These are phyloP conservation scores for Entomortierella parvispora DNA, from an alignment of 192 early-diverging fungal genomes.

Conservation along the genomic window DNA sequence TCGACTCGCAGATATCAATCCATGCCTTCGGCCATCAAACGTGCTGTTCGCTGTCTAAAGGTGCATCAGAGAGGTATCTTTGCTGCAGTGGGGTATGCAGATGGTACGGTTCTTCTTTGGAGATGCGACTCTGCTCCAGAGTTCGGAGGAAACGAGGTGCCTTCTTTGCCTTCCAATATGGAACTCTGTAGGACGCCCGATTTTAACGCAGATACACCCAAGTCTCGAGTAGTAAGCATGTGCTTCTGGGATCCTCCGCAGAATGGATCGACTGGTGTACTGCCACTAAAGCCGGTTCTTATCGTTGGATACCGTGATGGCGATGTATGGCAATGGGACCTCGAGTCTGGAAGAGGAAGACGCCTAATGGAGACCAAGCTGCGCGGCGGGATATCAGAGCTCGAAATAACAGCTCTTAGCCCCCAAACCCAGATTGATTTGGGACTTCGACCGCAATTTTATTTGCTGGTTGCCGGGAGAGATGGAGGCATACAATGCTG, in stretches of 20 bases:
- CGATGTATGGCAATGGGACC: conserved; percentile 40
- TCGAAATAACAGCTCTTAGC: conserved; percentile 10
- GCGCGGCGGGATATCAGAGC: conserved; percentile 38
- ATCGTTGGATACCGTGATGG: conserved; percentile 46
- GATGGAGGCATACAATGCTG: conserved; percentile 46
- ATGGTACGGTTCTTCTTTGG: conserved; percentile 29
- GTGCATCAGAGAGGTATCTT: conserved; percentile 19
- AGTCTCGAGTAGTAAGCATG: not conserved
- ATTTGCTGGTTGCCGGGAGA: conserved; percentile 29
- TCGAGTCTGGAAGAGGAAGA: conserved; percentile 4
- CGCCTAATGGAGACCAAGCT: conserved; percentile 19
- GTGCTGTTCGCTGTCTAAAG: conserved; percentile 20
- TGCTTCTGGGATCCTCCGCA: conserved; percentile 14
- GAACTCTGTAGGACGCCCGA: not conserved
- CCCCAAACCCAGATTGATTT: conserved; percentile 11
- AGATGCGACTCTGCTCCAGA: not conserved
- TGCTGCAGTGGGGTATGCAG: conserved; percentile 28
- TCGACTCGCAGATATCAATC: not conserved
- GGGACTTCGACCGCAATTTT: conserved; percentile 6
- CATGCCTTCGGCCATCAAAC: not conserved
- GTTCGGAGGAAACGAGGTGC: conserved; percentile 3
- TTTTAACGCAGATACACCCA: conserved; percentile 6
- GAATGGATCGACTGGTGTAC: not conserved
- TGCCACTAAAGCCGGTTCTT: not conserved
- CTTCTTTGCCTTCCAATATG: not conserved